A percentile compares a stretch with the other conserved stretches of the same genome.
Conservation (phyloP, 495 filamentous ascomycete species). For the Neurospora sp. region DNA sequence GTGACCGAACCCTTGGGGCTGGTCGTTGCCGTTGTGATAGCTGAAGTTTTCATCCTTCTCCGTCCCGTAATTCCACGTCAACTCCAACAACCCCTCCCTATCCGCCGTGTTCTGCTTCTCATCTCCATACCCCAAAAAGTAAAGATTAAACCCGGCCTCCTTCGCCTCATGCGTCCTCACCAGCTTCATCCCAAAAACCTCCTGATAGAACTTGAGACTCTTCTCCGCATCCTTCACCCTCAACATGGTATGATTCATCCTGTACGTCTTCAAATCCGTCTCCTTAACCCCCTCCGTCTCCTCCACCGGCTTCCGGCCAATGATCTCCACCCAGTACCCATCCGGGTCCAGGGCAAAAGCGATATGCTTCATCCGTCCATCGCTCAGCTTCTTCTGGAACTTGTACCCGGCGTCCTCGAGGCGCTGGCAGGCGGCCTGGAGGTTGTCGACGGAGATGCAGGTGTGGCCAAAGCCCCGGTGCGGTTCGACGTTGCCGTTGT, state of each 20-base stretch:
- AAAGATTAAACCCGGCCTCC: slow-evolving; percentile 71
- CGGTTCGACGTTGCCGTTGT: slow-evolving; percentile 84
- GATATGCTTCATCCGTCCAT: slow-evolving; percentile 80
- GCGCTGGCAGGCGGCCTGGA: slow-evolving; percentile 78
- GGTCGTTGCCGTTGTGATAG: slow-evolving; percentile 85
- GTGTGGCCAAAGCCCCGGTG: slow-evolving; percentile 84
- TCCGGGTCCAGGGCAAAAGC: slow-evolving; percentile 92
- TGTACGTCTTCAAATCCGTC: slow-evolving; percentile 32
- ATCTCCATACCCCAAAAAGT: slow-evolving; percentile 77
- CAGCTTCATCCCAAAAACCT: slow-evolving; percentile 78
- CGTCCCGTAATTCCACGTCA: slow-evolving; percentile 96
- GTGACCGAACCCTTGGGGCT: slow-evolving; percentile 91
- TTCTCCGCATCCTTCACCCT: slow-evolving; percentile 82
- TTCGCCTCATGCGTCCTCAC: slow-evolving; percentile 60
- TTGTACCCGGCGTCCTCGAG: slow-evolving; percentile 81
- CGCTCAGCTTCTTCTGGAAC: slow-evolving; percentile 88
- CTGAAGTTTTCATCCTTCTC: slow-evolving; percentile 76
- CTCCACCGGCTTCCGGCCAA: slow-evolving; percentile 35
- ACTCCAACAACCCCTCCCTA: slow-evolving; percentile 73
- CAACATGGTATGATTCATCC: slow-evolving; percentile 82
- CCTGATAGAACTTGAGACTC: slow-evolving; percentile 82
- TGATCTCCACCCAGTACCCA: slow-evolving; percentile 79
- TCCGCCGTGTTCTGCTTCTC: slow-evolving; percentile 43
- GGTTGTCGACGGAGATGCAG: slow-evolving; percentile 79
- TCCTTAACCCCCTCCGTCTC: slow-evolving; percentile 24